phyloP scores from a whole-genome alignment of 2,329 filamentous ascomycete genomes.

The Fusarium gaditjirri region DNA sequence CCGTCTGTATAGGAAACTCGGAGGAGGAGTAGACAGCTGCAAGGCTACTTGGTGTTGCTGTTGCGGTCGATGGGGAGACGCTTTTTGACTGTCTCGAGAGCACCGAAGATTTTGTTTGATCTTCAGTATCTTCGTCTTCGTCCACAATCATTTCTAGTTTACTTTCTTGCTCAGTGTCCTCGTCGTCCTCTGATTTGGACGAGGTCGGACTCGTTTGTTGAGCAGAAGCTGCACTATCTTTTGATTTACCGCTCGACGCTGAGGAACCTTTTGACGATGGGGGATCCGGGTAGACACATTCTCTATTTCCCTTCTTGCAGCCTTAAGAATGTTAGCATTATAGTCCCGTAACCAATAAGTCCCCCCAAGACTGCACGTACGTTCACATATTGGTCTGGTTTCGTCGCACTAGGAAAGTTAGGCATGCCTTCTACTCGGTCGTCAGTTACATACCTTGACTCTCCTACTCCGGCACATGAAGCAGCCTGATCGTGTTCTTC shows the following conservation, averaged over 20 bases:
- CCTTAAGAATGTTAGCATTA: constrained; percentile 59
- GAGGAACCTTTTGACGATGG: constrained; percentile 56
- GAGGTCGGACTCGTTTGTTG: constrained; percentile 63
- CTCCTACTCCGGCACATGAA: constrained; percentile 89
- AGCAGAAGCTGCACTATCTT: constrained; percentile 51
- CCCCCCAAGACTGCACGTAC: constrained; percentile 55
- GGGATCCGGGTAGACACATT: constrained; percentile 88
- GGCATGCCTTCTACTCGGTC: neutral
- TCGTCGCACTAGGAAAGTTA: constrained; percentile 80
- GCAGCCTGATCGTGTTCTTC: constrained; percentile 92
- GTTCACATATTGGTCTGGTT: constrained; percentile 84
- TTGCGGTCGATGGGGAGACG: constrained; percentile 64
- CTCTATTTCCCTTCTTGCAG: constrained; percentile 90
- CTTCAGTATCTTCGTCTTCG: constrained; percentile 60
- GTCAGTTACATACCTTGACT: constrained; percentile 73
- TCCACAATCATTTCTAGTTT: constrained; percentile 66
- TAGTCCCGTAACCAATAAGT: neutral
- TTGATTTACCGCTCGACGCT: constrained; percentile 45
- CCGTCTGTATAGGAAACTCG: constrained; percentile 41
- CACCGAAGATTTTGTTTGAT: constrained; percentile 29
- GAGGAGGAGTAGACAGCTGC: constrained; percentile 46
- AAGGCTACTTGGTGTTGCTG: constrained; percentile 48
- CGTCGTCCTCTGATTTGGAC: constrained; percentile 64
- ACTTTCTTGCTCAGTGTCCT: constrained; percentile 53
- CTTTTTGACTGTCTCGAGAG: constrained; percentile 55